These are phyloP conservation scores for Gnetum montanum DNA, from an alignment of 75 land plant species.

Conservation along the genomic window DNA sequence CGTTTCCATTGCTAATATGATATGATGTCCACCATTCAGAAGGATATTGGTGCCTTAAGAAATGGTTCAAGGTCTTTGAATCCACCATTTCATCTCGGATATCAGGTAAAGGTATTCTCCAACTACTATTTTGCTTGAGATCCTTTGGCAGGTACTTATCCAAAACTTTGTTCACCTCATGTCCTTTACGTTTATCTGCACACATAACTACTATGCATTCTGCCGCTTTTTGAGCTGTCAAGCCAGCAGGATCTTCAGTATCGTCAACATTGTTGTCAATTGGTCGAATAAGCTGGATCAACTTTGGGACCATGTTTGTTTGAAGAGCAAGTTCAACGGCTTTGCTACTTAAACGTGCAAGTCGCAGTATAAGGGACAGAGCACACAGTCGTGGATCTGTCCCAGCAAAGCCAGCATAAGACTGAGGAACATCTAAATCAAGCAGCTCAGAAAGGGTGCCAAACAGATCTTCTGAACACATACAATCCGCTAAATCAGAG, in stretches of 20 bases:
- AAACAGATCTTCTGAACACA: slow-evolving; percentile 34
- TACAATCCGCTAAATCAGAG: slow-evolving; percentile 44
- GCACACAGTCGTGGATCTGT: slow-evolving; percentile 46
- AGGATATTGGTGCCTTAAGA: slow-evolving; percentile 28
- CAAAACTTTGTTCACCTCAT: slow-evolving; percentile 21
- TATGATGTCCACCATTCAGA: slow-evolving; percentile 38
- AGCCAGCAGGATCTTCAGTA: not conserved
- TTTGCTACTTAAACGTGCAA: slow-evolving; percentile 26
- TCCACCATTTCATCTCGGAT: slow-evolving; percentile 39
- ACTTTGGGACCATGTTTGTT: slow-evolving; percentile 18
- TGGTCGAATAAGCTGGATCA: slow-evolving; percentile 10
- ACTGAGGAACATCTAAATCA: slow-evolving; percentile 23
- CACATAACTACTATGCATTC: slow-evolving; percentile 46
- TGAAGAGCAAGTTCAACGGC: slow-evolving; percentile 28
- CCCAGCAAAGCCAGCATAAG: slow-evolving; percentile 24
- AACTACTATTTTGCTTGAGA: slow-evolving; percentile 14
- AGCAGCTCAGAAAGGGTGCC: slow-evolving; percentile 24
- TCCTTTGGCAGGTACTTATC: slow-evolving; percentile 27
- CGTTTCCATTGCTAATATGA: slow-evolving; percentile 15
- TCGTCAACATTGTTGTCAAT: slow-evolving; percentile 3
- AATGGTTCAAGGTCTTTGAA: slow-evolving; percentile 29
- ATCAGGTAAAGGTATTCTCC: slow-evolving; percentile 22
- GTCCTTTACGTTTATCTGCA: slow-evolving; percentile 34
- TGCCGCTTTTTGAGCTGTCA: slow-evolving; percentile 25
- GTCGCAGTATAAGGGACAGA: slow-evolving; percentile 28